Evolutionary conservation across 2,329 filamentous ascomycete genomes (phyloP), one percentile per base, ranked within the genome.

Genomic region (Cladosporium sp.): DNA sequence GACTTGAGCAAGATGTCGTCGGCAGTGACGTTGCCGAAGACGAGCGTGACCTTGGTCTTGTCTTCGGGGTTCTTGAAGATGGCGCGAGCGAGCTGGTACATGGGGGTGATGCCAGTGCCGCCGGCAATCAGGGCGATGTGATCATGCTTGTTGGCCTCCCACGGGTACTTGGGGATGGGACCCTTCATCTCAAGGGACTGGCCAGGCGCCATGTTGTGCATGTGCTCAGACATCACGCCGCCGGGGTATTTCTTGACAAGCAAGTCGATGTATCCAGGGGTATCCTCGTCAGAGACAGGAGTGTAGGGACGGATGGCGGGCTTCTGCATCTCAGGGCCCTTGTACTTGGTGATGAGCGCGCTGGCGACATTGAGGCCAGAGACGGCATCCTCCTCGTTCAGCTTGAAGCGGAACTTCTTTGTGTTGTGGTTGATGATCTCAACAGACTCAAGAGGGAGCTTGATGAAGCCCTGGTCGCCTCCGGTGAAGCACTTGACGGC

Each of bases 31-130:
- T 97, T 99, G 65, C 91, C 94, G 71, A 93, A 97, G 36, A 99
- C 83, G 32, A 99, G 85, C 5, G 93, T 97, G 40, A 99, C 91
- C 81, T 96, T 96, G 68, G 94, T 99, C 84, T 94, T 92, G 79
- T 99, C 94, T 42, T 90, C 84, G 60, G 93, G 91, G 83, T 97
- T 96, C 77, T 88, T 90, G 86, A 97, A 96, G 78, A 99, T 96
- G 71, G 87, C 83, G 62, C 90, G 90, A 64, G 85, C 81, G 45
- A 99, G 86, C 81, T 99, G 94, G 82, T 90, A 97, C 93, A 97
- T 97, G 66, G 94, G 94, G 10, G 94, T 94, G 74, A 99, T 96
- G 61, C 94, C 94, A 7, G 94, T 97, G 64, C 94, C 94, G 68
- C 94, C 94, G n/a, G 93, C 91, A 62, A 99, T 83, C 64, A 93